These are phyloP conservation scores for Penicillium angulare DNA, from an alignment of 495 filamentous ascomycete species.

Conservation along the genomic window DNA sequence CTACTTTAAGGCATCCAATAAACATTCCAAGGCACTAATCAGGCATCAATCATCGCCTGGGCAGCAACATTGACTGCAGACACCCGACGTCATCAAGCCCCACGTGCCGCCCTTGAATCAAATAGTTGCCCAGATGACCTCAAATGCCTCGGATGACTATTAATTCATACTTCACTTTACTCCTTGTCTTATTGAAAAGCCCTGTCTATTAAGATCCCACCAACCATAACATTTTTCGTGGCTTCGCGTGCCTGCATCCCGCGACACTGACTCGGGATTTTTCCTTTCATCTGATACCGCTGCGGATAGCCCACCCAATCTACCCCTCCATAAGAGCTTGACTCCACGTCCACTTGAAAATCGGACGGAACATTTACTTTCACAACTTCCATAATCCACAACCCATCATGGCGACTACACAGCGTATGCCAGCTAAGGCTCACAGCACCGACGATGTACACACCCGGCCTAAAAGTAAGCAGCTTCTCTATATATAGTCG, in stretches of 20 bases:
- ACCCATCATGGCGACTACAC: conserved; percentile 32
- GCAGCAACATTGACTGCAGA: too few relatives aligned
- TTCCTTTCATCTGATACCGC: not conserved
- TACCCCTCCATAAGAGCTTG: conserved; percentile 11
- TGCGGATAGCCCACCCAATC: conserved; percentile 6
- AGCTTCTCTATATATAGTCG: not conserved
- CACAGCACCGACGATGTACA: conserved; percentile 38
- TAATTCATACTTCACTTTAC: not conserved
- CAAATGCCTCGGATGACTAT: not conserved
- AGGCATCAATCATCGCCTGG: too few relatives aligned
- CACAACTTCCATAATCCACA: not conserved
- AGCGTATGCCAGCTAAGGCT: conserved; percentile 33
- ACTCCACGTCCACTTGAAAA: conserved; percentile 22
- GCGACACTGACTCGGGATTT: too few relatives aligned
- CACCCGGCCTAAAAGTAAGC: conserved; percentile 76
- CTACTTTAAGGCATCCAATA: too few relatives aligned
- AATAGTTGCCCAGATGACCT: not conserved
- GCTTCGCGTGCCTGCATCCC: not conserved
- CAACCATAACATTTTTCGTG: not conserved
- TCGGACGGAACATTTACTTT: conserved; percentile 14
- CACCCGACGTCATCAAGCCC: conserved; percentile 18
- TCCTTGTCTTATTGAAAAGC: not conserved
- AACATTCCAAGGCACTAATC: too few relatives aligned
- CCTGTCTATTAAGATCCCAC: not conserved
- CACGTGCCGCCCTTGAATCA: conserved; percentile 9